Percentiles rank a stretch among this genome's conserved stretches.
Evolutionary conservation across 768 basidiomycete species (phyloP).

Genomic region (Suillus sp.): DNA sequence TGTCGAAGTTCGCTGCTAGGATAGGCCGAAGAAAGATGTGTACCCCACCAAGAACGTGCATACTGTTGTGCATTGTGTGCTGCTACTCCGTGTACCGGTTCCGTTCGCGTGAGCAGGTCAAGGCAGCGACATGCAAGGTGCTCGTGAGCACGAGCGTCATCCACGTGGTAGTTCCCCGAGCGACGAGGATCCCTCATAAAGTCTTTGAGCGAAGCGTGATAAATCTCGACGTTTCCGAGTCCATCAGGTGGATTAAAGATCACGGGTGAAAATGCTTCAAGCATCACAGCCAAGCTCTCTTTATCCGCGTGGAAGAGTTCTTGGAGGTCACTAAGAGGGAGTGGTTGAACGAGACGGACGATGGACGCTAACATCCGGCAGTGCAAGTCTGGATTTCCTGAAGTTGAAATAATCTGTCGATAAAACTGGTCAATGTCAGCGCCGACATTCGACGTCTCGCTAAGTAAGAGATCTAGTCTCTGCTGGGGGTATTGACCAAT

Average conservation of each 20-base stretch:
- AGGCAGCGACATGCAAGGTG: not conserved
- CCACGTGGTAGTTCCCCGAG: not conserved
- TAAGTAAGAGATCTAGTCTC: conserved; percentile 3
- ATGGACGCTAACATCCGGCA: not conserved
- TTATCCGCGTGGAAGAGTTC: not conserved
- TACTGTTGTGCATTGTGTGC: not conserved
- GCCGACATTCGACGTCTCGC: not conserved
- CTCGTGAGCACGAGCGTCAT: not conserved
- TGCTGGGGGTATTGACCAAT: not conserved
- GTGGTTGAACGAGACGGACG: not conserved
- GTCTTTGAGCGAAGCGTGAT: conserved; percentile 7
- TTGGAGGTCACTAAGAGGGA: not conserved
- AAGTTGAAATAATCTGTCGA: not conserved
- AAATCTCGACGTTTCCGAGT: not conserved
- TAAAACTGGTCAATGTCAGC: not conserved
- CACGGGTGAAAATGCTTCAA: not conserved
- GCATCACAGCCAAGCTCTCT: not conserved
- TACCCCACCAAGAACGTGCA: not conserved
- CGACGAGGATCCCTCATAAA: not conserved
- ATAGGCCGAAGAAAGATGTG: not conserved
- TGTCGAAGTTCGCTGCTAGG: not conserved
- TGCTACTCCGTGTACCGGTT: not conserved
- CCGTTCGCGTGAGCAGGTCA: not conserved
- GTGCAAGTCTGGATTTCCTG: not conserved
- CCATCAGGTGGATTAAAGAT: conserved; percentile 1